Percentiles rank a stretch among this genome's conserved stretches.
Evolutionary conservation across 805 yeast species (phyloP).

Genomic region (Hanseniaspora meyeri): DNA sequence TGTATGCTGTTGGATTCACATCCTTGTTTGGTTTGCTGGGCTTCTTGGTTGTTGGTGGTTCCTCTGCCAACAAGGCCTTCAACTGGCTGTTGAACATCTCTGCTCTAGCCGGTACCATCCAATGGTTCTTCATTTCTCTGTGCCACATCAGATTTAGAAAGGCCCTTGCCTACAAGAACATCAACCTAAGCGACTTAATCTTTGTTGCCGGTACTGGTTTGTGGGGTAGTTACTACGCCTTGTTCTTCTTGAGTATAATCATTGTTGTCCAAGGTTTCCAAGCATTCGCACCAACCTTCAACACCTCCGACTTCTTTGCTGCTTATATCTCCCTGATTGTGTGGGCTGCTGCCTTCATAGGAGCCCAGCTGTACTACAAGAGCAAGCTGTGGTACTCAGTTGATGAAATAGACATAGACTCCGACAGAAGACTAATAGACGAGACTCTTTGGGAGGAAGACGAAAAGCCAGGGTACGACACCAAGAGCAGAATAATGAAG

Average conservation of each 20-base stretch:
- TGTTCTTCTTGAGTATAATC: constrained; percentile 41
- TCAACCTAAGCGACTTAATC: constrained; percentile 57
- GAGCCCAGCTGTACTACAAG: constrained; percentile 42
- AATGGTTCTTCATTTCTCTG: constrained; percentile 56
- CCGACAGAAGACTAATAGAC: constrained; percentile 54
- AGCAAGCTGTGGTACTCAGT: constrained; percentile 35
- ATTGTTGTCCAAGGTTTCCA: constrained; percentile 62
- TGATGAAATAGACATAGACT: constrained; percentile 57
- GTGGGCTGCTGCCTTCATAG: constrained; percentile 43
- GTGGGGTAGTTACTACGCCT: constrained; percentile 49
- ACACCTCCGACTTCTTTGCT: constrained; percentile 49
- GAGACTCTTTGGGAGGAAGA: constrained; percentile 47
- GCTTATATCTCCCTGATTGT: constrained; percentile 59
- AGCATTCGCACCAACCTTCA: constrained; percentile 42
- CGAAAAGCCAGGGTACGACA: constrained; percentile 30
- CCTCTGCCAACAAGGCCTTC: constrained; percentile 47
- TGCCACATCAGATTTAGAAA: constrained; percentile 61
- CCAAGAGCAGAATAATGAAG: constrained; percentile 10
- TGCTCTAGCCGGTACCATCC: constrained; percentile 64
- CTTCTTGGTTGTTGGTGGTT: constrained; percentile 41
- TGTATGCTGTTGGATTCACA: constrained; percentile 43
- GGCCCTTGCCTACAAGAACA: constrained; percentile 49
- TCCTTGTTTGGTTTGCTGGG: constrained; percentile 53
- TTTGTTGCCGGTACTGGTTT: constrained; percentile 68
- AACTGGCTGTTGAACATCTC: constrained; percentile 63